phyloP scores from a whole-genome alignment of 441 rosid genomes.

The Theobroma grandiflorum region DNA sequence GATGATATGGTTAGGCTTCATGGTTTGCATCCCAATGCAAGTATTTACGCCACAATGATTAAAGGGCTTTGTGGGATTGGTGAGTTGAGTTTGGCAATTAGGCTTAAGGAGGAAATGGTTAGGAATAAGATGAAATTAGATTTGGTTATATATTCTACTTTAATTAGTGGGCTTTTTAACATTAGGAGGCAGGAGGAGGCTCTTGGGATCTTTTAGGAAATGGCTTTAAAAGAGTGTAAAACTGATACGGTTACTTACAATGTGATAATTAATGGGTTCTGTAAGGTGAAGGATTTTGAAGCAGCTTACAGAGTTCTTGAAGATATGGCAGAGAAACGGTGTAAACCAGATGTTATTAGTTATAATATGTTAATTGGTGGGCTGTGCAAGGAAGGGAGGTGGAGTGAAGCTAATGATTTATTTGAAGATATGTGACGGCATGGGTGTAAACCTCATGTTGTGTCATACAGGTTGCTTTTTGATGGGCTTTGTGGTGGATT shows the following conservation, averaged over 20 bases:
- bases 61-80: slow-evolving; percentile 58
- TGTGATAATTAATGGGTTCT: slow-evolving; percentile 62
- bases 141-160: slow-evolving; percentile 59
- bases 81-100: slow-evolving; percentile 56
- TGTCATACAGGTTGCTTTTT: slow-evolving; percentile 76
- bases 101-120: slow-evolving; percentile 72
- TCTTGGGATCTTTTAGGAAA: slow-evolving; percentile 54
- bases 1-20: slow-evolving; percentile 54
- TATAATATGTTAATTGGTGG: slow-evolving; percentile 65
- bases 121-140: slow-evolving; percentile 49
- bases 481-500: slow-evolving; percentile 57
- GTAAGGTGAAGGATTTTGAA: slow-evolving; percentile 56
- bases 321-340: slow-evolving; percentile 61
- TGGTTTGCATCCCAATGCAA: slow-evolving; percentile 48
- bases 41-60: slow-evolving; percentile 56
- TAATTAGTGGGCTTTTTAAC: slow-evolving; percentile 59
- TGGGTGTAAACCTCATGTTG: slow-evolving; percentile 72
- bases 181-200: slow-evolving; percentile 64
- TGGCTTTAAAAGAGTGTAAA: slow-evolving; percentile 58
- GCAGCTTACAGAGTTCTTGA: slow-evolving; percentile 60
- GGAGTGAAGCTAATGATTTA: slow-evolving; percentile 64
- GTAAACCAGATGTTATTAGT: slow-evolving; percentile 69
- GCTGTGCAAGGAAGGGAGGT: slow-evolving; percentile 61
- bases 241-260: slow-evolving; percentile 69
- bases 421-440: slow-evolving; percentile 82